Conservation (phyloP, 2,329 filamentous ascomycete genomes). For the Aspergillus sp. region DNA sequence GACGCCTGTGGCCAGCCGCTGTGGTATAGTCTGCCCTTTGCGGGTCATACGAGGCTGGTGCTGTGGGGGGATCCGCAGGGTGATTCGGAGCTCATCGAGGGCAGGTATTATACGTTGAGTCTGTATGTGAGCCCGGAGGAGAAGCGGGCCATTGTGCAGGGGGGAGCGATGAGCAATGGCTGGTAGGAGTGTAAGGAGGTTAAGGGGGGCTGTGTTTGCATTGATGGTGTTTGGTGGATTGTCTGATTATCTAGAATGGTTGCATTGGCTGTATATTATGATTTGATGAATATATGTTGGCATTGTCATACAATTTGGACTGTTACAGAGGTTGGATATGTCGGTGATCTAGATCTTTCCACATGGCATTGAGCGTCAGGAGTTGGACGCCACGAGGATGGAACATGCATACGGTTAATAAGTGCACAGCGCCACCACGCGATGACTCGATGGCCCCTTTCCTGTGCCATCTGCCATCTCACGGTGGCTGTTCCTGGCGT, state of each 20-base stretch:
- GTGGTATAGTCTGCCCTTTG: constrained; percentile 21
- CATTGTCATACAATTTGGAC: no score
- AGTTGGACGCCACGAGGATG: no score
- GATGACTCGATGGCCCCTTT: no score
- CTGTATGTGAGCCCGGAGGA: constrained; percentile 23
- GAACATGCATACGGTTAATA: no score
- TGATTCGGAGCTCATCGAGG: constrained; percentile 23
- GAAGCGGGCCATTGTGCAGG: not conserved
- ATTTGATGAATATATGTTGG: not conserved
- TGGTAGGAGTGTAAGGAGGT: not conserved
- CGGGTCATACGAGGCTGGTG: constrained; percentile 18
- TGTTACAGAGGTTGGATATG: no score
- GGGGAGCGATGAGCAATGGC: not conserved
- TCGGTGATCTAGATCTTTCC: no score
- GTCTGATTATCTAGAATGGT: not conserved
- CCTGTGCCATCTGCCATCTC: no score
- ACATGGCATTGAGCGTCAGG: no score
- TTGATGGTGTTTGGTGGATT: not conserved
- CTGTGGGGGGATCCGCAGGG: constrained; percentile 11
- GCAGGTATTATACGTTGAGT: constrained; percentile 22
- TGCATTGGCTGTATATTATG: constrained; percentile 5
- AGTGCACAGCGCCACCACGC: no score
- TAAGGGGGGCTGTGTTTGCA: not conserved
- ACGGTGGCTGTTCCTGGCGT: no score
- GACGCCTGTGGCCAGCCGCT: constrained; percentile 13